These are phyloP conservation scores for Hypoxylon sp. DNA, from an alignment of 2,329 filamentous ascomycete species.

Conservation along the genomic window DNA sequence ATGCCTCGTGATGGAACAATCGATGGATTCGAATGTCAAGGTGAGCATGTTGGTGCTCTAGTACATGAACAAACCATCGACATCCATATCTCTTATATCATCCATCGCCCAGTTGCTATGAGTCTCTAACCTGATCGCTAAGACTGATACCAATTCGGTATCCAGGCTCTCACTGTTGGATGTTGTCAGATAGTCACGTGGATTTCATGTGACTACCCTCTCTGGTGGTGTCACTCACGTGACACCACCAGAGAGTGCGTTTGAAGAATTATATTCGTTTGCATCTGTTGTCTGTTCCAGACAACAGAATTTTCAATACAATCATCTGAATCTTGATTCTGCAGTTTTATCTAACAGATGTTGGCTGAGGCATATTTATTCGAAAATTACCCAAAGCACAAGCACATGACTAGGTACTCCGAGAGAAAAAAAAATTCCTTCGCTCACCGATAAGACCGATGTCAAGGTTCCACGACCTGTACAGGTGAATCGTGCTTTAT, in stretches of 20 bases:
- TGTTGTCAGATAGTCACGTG: no score
- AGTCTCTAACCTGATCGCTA: background rate
- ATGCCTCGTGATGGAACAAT: background rate
- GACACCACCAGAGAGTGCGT: no score
- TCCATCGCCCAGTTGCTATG: slow-evolving; percentile 1
- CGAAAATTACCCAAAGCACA: background rate
- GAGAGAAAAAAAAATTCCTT: background rate
- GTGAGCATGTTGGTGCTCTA: background rate
- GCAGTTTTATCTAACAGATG: no score
- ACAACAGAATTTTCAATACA: no score
- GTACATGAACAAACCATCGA: no score
- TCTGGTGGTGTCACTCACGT: no score
- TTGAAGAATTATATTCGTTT: no score
- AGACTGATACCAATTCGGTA: background rate
- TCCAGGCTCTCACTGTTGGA: background rate
- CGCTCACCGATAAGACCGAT: background rate
- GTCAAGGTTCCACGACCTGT: background rate
- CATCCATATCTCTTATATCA: no score
- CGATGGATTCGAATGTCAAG: background rate
- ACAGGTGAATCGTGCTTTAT: background rate
- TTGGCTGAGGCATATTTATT: background rate
- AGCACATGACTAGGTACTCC: background rate
- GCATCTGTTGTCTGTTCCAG: no score
- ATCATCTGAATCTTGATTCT: no score
- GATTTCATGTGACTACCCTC: no score